Evolutionary conservation across 2,329 filamentous ascomycete genomes (phyloP).

Genomic region (Ophiostoma piceae): DNA sequence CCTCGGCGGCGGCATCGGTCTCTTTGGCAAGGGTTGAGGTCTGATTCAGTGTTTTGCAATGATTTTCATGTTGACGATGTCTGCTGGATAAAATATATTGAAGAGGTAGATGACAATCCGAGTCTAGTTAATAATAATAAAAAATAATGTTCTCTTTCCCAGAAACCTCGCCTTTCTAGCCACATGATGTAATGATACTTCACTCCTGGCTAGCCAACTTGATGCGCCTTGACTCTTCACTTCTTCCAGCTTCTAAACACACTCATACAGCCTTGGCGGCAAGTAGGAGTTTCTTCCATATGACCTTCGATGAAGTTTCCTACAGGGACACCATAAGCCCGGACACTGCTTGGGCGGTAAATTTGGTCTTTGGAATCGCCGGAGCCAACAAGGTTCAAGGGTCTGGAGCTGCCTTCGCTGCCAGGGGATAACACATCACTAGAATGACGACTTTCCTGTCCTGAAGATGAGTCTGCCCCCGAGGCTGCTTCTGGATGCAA

Average conservation of each 20-base stretch:
- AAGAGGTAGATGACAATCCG: not conserved
- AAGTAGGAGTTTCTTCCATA: not conserved
- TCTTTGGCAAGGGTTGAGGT: not conserved
- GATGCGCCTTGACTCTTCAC: not conserved
- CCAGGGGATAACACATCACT: too few species aligned
- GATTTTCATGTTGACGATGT: not conserved
- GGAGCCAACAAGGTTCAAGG: too few species aligned
- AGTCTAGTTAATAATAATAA: slow-evolving; percentile 8
- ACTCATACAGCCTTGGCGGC: not conserved
- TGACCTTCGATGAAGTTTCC: too few species aligned
- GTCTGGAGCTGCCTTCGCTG: not conserved
- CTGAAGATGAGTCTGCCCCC: too few species aligned
- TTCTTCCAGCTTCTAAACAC: not conserved
- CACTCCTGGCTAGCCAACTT: not conserved
- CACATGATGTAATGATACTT: not conserved
- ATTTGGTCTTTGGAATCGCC: not conserved
- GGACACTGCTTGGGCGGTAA: not conserved
- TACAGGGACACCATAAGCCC: too few species aligned
- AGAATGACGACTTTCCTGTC: too few species aligned
- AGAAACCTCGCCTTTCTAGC: not conserved
- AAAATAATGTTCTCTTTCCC: not conserved
- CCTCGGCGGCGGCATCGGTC: not conserved
- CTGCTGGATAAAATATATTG: not conserved
- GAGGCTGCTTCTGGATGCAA: not conserved
- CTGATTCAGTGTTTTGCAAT: too few species aligned